Evolutionary conservation across 441 rosid genomes (phyloP).

Genomic region (Pelargonium fulgidum): DNA sequence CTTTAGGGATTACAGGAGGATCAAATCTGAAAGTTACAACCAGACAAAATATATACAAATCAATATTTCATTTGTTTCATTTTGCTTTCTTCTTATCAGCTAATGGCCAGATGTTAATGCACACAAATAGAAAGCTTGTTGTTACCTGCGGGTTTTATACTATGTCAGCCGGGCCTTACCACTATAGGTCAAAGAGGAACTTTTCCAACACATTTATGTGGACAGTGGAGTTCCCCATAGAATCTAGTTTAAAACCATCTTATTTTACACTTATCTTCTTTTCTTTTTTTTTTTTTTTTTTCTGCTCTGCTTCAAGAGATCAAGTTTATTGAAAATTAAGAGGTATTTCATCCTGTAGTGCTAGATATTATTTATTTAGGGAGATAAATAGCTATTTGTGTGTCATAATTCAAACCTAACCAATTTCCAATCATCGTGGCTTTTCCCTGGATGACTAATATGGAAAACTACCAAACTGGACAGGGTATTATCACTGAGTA

Average conservation of each 20-base stretch:
- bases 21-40: slow-evolving; percentile 47
- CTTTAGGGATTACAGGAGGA: slow-evolving; percentile 72
- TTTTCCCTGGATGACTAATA: not conserved
- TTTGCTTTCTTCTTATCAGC: not conserved
- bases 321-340: not conserved
- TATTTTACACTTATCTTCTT: too few relatives aligned
- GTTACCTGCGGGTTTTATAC: too few relatives aligned
- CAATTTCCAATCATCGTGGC: not conserved
- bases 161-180: too few relatives aligned
- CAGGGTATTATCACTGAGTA: not conserved
- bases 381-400: not conserved
- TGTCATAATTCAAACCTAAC: slow-evolving; percentile 1
- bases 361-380: not conserved
- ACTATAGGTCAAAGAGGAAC: not conserved
- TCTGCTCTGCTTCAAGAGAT: not conserved
- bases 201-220: not conserved
- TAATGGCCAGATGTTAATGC: not conserved
- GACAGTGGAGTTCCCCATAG: too few relatives aligned
- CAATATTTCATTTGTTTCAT: not conserved
- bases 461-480: not conserved
- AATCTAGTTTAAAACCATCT: too few relatives aligned
- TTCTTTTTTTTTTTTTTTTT: too few relatives aligned
- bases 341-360: slow-evolving; percentile 2
- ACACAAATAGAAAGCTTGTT: not conserved
- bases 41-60: slow-evolving; percentile 8